Evolutionary conservation across 2,329 filamentous ascomycete genomes (phyloP).

Genomic region (Lachnellula cervina): DNA sequence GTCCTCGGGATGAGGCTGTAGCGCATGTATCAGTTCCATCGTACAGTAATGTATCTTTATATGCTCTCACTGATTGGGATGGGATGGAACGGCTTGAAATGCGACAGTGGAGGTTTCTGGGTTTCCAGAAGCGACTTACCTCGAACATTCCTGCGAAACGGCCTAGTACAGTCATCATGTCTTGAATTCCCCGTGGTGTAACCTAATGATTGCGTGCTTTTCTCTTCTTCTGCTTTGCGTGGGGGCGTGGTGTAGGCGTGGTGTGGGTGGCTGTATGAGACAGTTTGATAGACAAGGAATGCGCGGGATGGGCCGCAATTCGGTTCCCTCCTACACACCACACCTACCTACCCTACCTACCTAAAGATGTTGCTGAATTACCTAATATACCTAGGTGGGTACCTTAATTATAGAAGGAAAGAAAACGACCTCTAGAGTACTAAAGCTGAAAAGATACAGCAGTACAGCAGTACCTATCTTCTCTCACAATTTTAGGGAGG

Average conservation of each 20-base stretch:
- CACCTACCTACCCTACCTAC: too few species aligned
- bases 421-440: too few species aligned
- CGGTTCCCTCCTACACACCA: too few species aligned
- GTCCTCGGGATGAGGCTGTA: conserved; percentile 62
- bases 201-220: background rate
- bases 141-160: conserved; percentile 22
- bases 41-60: background rate
- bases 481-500: too few species aligned
- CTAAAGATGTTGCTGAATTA: too few species aligned
- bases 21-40: conserved; percentile 16
- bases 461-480: too few species aligned
- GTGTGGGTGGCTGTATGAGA: too few species aligned
- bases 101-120: background rate
- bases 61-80: background rate
- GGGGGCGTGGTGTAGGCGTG: background rate
- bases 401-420: too few species aligned
- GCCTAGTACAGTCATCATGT: background rate
- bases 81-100: background rate
- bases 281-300: too few species aligned
- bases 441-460: too few species aligned
- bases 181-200: background rate
- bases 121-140: conserved; percentile 10
- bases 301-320: too few species aligned
- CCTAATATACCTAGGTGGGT: too few species aligned
- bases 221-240: background rate